Evolutionary conservation across 768 basidiomycete species (phyloP).

Genomic region (Lyophyllum atratum): DNA sequence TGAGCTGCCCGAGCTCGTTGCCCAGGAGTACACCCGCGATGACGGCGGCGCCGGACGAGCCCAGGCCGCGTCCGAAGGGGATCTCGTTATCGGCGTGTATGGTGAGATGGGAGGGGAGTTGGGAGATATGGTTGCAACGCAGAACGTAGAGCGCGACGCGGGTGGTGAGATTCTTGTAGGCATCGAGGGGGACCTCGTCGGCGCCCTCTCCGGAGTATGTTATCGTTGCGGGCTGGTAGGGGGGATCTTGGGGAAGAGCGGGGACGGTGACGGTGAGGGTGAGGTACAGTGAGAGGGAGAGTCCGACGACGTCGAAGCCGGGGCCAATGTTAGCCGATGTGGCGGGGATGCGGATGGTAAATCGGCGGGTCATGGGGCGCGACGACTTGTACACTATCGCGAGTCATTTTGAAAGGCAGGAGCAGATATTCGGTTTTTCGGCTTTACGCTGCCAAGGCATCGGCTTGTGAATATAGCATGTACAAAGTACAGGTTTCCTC

Average conservation of each 20-base stretch:
- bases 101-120: slow-evolving; percentile 74
- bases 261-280: slow-evolving; percentile 62
- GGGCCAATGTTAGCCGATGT: slow-evolving; percentile 99
- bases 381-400: not conserved
- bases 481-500: too few species aligned
- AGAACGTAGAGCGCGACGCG: slow-evolving; percentile 97
- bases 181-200: slow-evolving; percentile 86
- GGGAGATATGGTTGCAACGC: slow-evolving; percentile 77
- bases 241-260: slow-evolving; percentile 25
- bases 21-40: slow-evolving; percentile 94
- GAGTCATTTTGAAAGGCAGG: not conserved
- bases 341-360: slow-evolving; percentile 88
- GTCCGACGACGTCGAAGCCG: slow-evolving; percentile 98
- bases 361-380: slow-evolving; percentile 29
- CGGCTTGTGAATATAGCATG: too few species aligned
- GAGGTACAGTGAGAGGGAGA: slow-evolving; percentile 87
- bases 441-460: too few species aligned
- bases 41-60: slow-evolving; percentile 98
- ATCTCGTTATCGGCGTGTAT: slow-evolving; percentile 91
- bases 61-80: slow-evolving; percentile 96
- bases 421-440: not conserved
- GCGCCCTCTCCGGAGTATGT: slow-evolving; percentile 89
- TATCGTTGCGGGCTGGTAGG: slow-evolving; percentile 59
- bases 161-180: slow-evolving; percentile 96
- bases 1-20: slow-evolving; percentile 75